These are phyloP conservation scores for Evansstolkia leycettana DNA, from an alignment of 495 filamentous ascomycete species.

Conservation along the genomic window DNA sequence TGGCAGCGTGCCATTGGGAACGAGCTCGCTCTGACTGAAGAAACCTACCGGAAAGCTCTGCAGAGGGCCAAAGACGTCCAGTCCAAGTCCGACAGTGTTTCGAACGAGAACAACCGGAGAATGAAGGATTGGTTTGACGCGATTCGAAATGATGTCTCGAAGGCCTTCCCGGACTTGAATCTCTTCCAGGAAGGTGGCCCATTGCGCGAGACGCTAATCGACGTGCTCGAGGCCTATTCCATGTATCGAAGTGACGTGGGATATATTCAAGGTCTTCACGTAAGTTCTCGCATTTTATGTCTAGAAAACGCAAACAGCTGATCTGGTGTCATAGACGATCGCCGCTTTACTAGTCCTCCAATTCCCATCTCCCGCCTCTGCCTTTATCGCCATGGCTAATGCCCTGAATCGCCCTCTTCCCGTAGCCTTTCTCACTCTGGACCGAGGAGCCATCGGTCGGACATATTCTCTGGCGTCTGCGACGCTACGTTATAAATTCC, in stretches of 20 bases:
- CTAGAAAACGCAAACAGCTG: too few relatives aligned
- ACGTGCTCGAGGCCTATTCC: slow-evolving; percentile 78
- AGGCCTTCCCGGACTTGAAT: slow-evolving; percentile 67
- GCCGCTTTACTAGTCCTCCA: slow-evolving; percentile 81
- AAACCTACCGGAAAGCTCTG: slow-evolving; percentile 69
- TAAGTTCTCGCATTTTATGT: too few relatives aligned
- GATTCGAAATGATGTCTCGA: slow-evolving; percentile 57
- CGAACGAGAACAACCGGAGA: slow-evolving; percentile 34
- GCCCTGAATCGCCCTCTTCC: slow-evolving; percentile 79
- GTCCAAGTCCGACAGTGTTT: slow-evolving; percentile 28
- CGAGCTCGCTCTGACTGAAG: slow-evolving; percentile 62
- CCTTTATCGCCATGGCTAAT: slow-evolving; percentile 82
- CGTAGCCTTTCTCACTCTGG: slow-evolving; percentile 73
- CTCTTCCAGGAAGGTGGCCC: slow-evolving; percentile 73
- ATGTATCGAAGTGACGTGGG: slow-evolving; percentile 94
- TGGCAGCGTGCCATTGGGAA: slow-evolving; percentile 87
- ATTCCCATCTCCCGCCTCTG: slow-evolving; percentile 52
- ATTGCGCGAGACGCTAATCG: slow-evolving; percentile 59
- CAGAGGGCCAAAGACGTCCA: slow-evolving; percentile 59
- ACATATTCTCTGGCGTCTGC: slow-evolving; percentile 61
- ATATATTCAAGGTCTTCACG: slow-evolving; percentile 76
- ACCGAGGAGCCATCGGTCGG: slow-evolving; percentile 57
- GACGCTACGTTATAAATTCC: slow-evolving; percentile 59
- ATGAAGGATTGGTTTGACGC: slow-evolving; percentile 51
- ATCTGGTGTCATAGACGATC: slow-evolving; percentile 47